phyloP scores from a whole-genome alignment of 352 stramenopile species.

The Aphanomyces euteiches region DNA sequence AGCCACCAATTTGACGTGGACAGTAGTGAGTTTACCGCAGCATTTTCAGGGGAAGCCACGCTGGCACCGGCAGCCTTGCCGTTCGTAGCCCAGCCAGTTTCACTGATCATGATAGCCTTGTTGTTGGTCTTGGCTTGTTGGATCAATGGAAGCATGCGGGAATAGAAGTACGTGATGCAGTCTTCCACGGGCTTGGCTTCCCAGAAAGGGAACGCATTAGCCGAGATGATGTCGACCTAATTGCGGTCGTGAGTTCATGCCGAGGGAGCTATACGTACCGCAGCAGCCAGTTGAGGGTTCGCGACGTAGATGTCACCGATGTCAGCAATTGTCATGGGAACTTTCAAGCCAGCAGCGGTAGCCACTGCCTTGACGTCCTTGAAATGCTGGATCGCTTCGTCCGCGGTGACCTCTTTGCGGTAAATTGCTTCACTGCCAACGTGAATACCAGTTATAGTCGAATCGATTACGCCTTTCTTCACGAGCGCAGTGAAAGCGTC shows the following conservation, averaged over 20 bases:
- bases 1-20: not conserved
- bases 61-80: slow-evolving; percentile 39
- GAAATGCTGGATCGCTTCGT: slow-evolving; percentile 46
- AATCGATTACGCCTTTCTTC: slow-evolving; percentile 38
- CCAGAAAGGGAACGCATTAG: slow-evolving; percentile 72
- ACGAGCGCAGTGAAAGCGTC: slow-evolving; percentile 45
- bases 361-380: slow-evolving; percentile 49
- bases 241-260: not conserved
- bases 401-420: slow-evolving; percentile 47
- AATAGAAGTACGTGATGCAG: slow-evolving; percentile 45
- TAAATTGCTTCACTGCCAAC: slow-evolving; percentile 70
- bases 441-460: slow-evolving; percentile 54
- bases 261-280: slow-evolving; percentile 19
- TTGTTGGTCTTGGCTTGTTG: slow-evolving; percentile 36
- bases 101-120: slow-evolving; percentile 63
- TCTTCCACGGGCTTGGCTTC: slow-evolving; percentile 42
- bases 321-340: slow-evolving; percentile 65
- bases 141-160: slow-evolving; percentile 42
- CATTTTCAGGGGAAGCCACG: slow-evolving; percentile 39
- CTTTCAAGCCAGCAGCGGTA: slow-evolving; percentile 32
- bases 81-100: slow-evolving; percentile 60
- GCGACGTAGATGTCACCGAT: slow-evolving; percentile 51
- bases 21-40: slow-evolving; percentile 31
- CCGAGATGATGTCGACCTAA: slow-evolving; percentile 51
- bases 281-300: slow-evolving; percentile 52